Conservation (phyloP, 176 grass and related monocot genomes). For the Microstegium vimineum region DNA sequence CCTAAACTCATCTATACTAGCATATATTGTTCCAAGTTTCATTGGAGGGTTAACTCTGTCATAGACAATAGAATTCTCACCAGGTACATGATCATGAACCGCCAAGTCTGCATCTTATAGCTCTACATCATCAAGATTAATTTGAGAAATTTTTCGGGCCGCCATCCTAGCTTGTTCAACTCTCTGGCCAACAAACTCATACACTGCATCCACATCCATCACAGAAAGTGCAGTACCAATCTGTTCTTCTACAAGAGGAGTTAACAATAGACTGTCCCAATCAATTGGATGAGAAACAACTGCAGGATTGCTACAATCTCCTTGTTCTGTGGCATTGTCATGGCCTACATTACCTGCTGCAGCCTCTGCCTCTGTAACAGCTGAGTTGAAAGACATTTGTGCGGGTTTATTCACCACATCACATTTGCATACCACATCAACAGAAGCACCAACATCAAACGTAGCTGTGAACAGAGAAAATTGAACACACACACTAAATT, state of each 20-base stretch:
- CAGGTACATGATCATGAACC: neutral
- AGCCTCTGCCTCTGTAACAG: neutral
- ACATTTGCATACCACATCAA: too few species aligned
- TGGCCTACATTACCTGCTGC: too few species aligned
- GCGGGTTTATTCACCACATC: neutral
- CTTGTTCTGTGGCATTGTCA: neutral
- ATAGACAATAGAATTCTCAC: neutral
- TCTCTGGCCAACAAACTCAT: neutral
- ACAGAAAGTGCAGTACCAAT: neutral
- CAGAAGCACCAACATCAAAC: too few species aligned
- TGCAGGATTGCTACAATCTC: neutral
- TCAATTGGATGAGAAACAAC: neutral
- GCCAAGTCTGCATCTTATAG: too few species aligned
- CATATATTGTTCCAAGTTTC: neutral
- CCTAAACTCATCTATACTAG: neutral
- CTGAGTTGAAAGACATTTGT: neutral
- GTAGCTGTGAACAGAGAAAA: too few species aligned
- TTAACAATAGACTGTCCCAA: neutral
- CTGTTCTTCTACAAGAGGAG: neutral
- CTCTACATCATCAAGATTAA: neutral
- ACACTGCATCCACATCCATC: neutral
- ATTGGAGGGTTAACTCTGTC: neutral
- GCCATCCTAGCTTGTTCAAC: neutral
- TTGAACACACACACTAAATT: too few species aligned
- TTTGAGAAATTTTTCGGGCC: rapidly evolving